phyloP scores from a whole-genome alignment of 306 rosid genomes.

The Pyrus communis region DNA sequence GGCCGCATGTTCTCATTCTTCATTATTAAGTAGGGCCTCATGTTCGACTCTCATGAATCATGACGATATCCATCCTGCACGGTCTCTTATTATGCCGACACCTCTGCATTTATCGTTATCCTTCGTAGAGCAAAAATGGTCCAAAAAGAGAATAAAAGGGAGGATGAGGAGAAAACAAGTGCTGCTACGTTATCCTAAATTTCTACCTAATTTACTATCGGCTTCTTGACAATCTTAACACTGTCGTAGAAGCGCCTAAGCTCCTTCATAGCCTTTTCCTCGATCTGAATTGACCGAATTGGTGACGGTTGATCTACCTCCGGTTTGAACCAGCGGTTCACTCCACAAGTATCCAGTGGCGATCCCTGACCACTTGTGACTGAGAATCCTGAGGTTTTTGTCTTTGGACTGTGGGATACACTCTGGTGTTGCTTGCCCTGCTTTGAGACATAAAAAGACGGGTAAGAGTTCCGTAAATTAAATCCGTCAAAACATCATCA shows the following conservation, averaged over 20 bases:
- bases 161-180: neutral
- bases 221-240: constrained; percentile 69
- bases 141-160: neutral
- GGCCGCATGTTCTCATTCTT: too few relatives aligned
- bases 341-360: constrained; percentile 57
- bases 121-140: neutral
- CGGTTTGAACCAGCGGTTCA: constrained; percentile 91
- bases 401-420: constrained; percentile 69
- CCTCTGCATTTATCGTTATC: too few relatives aligned
- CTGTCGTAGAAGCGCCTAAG: constrained; percentile 87
- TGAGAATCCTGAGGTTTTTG: constrained; percentile 66
- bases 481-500: neutral
- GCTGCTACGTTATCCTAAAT: neutral
- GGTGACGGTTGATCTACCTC: constrained; percentile 79
- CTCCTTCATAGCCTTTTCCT: constrained; percentile 96
- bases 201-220: constrained; percentile 28
- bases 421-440: constrained; percentile 69
- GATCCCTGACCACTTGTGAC: constrained; percentile 62
- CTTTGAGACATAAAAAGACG: constrained; percentile 10
- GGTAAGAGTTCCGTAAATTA: neutral
- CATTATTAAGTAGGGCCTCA: too few relatives aligned
- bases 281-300: constrained; percentile 86
- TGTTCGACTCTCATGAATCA: too few relatives aligned
- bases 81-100: too few relatives aligned
- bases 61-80: too few relatives aligned